Conservation (phyloP, 2,329 filamentous ascomycete species). For the Escovopsis sp. region DNA sequence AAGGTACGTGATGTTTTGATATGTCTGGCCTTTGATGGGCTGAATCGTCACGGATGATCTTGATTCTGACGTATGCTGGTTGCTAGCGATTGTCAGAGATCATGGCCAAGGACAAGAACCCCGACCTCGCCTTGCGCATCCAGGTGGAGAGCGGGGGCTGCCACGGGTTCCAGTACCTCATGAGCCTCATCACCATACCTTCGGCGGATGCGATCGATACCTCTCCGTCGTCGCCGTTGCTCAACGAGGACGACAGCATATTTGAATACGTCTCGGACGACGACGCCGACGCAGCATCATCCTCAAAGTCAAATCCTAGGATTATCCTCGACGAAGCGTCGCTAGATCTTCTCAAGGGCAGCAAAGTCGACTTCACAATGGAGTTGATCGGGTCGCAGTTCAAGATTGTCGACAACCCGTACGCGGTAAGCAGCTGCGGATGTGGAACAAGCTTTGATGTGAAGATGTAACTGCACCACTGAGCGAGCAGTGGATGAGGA, state of each 20-base stretch:
- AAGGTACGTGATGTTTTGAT: conserved; percentile 36
- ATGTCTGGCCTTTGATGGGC: not conserved
- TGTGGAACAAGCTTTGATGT: conserved; percentile 98
- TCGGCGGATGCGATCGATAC: conserved; percentile 14
- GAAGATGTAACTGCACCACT: conserved; percentile 35
- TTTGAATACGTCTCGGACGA: conserved; percentile 54
- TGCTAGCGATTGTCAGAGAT: conserved; percentile 59
- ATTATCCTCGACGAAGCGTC: conserved; percentile 82
- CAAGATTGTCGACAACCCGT: conserved; percentile 87
- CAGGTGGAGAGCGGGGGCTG: conserved; percentile 88
- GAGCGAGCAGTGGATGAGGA: no score
- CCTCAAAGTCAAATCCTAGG: conserved; percentile 38
- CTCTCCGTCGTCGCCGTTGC: conserved; percentile 17
- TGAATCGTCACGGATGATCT: no score
- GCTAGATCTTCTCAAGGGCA: conserved; percentile 77
- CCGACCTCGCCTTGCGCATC: conserved; percentile 74
- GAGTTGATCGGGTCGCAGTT: conserved; percentile 85
- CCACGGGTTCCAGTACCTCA: conserved; percentile 95
- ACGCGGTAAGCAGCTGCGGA: conserved; percentile 85
- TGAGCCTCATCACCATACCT: conserved; percentile 62
- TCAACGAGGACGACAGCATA: conserved; percentile 69
- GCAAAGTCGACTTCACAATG: conserved; percentile 91
- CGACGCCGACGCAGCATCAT: conserved; percentile 15
- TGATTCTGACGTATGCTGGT: no score
- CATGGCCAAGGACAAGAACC: conserved; percentile 57